phyloP scores from a whole-genome alignment of 306 rosid species.

The Styphnolobium japonicum region DNA sequence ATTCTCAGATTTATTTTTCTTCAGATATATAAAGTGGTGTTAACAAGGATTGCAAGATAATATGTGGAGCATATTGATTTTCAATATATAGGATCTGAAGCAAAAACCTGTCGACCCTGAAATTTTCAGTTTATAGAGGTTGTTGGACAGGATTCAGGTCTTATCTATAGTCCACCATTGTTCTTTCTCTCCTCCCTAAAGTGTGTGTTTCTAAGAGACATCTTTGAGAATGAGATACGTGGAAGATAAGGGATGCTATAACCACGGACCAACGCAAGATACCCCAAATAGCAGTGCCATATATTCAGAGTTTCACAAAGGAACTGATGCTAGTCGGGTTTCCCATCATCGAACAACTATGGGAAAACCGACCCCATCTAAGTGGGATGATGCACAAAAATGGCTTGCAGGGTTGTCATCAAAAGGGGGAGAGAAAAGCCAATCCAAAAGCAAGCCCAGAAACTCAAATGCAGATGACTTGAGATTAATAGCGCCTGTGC shows the following conservation, averaged over 20 bases:
- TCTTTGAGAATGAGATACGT: constrained; percentile 65
- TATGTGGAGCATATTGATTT: constrained; percentile 8
- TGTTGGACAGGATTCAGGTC: background rate
- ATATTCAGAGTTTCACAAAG: constrained; percentile 76
- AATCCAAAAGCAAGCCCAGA: constrained; percentile 68
- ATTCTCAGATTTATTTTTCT: constrained; percentile 8
- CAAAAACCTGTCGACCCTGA: constrained; percentile 5
- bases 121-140: constrained; percentile 11
- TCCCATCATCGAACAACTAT: constrained; percentile 55
- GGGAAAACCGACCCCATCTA: constrained; percentile 90
- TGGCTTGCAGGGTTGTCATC: constrained; percentile 95
- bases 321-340: constrained; percentile 46
- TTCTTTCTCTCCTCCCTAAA: background rate
- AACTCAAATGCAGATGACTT: constrained; percentile 95
- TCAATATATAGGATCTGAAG: constrained; percentile 23
- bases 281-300: constrained; percentile 40
- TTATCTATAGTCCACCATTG: background rate
- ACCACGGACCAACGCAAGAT: constrained; percentile 53
- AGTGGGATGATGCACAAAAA: constrained; percentile 99
- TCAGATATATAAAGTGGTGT: background rate
- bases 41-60: constrained; percentile 8
- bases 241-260: constrained; percentile 71
- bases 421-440: constrained; percentile 73
- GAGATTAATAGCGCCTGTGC: constrained; percentile 86
- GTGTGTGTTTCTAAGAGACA: background rate